Conservation (phyloP, 2,329 filamentous ascomycete genomes). For the Paramyrothecium roridum region DNA sequence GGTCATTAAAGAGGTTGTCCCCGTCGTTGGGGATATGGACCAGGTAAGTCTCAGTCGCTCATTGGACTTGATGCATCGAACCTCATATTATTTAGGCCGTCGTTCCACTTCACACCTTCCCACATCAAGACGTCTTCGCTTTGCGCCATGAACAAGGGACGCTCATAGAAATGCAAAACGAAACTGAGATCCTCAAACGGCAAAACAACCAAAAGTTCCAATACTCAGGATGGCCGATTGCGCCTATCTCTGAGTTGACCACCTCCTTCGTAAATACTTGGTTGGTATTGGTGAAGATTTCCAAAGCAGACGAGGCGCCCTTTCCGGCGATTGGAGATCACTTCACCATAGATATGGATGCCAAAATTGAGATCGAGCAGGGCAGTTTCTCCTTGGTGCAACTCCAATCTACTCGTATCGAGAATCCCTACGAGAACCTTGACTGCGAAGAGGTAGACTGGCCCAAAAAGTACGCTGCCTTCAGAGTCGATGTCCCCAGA, state of each 20-base stretch:
- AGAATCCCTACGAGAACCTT: slow-evolving; percentile 25
- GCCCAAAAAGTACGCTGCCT: slow-evolving; percentile 21
- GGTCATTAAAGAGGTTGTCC: too few species aligned
- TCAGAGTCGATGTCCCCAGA: slow-evolving; percentile 29
- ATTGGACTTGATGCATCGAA: neutral
- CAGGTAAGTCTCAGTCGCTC: neutral
- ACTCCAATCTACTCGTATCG: slow-evolving; percentile 19
- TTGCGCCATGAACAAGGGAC: slow-evolving; percentile 26
- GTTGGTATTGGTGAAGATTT: slow-evolving; percentile 24
- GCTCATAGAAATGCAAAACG: slow-evolving; percentile 29
- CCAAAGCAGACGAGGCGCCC: slow-evolving; percentile 10
- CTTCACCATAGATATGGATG: slow-evolving; percentile 23
- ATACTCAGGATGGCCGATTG: slow-evolving; percentile 25
- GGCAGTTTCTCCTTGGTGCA: slow-evolving; percentile 19
- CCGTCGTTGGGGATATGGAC: too few species aligned
- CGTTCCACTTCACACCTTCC: slow-evolving; percentile 14
- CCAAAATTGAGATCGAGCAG: slow-evolving; percentile 10
- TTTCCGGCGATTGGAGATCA: slow-evolving; percentile 24
- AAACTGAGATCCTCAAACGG: slow-evolving; percentile 15
- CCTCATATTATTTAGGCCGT: slow-evolving; percentile 1
- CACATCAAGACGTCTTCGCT: slow-evolving; percentile 18
- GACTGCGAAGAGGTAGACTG: slow-evolving; percentile 2
- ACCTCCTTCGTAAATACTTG: slow-evolving; percentile 26
- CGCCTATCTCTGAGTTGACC: slow-evolving; percentile 21
- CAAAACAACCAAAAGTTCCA: slow-evolving; percentile 18